phyloP scores from a whole-genome alignment of 2,329 filamentous ascomycete species.

The Penicillium sp. region DNA sequence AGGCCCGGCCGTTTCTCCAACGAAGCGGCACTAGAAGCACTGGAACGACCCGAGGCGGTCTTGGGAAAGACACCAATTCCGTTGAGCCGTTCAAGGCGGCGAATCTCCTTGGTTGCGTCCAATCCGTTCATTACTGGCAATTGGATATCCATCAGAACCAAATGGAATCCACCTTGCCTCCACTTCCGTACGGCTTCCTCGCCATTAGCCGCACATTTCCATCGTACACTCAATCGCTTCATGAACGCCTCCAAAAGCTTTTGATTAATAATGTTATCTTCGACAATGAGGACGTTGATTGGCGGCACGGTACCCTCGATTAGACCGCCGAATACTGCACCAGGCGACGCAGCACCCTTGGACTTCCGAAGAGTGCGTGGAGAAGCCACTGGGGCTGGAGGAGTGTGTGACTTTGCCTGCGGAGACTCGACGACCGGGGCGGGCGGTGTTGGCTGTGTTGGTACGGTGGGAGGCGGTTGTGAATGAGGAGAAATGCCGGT shows the following conservation, averaged over 20 bases:
- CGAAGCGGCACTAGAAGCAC: slow-evolving; percentile 41
- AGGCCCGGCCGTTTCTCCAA: slow-evolving; percentile 30
- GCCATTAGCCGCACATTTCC: slow-evolving; percentile 97
- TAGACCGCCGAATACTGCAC: slow-evolving; percentile 62
- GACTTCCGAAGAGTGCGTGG: slow-evolving; percentile 51
- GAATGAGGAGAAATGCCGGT: slow-evolving; percentile 34
- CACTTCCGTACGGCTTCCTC: slow-evolving; percentile 92
- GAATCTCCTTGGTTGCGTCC: slow-evolving; percentile 93
- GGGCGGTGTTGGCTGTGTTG: slow-evolving; percentile 44
- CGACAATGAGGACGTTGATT: slow-evolving; percentile 96
- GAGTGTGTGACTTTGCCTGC: slow-evolving; percentile 42
- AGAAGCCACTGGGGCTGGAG: slow-evolving; percentile 53
- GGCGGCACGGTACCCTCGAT: slow-evolving; percentile 86
- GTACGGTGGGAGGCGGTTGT: slow-evolving; percentile 30
- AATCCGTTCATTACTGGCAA: slow-evolving; percentile 95
- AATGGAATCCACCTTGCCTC: slow-evolving; percentile 88
- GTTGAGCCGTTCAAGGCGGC: slow-evolving; percentile 86
- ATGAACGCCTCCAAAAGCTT: slow-evolving; percentile 93
- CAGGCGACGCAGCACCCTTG: slow-evolving; percentile 42
- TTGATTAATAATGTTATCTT: slow-evolving; percentile 98
- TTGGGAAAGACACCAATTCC: slow-evolving; percentile 88
- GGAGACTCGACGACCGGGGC: slow-evolving; percentile 46
- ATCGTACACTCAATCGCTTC: slow-evolving; percentile 92
- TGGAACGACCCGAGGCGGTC: slow-evolving; percentile 62
- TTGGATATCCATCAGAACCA: slow-evolving; percentile 98